phyloP scores from a whole-genome alignment of 2,329 filamentous ascomycete species.

The Ophiostoma sp. region DNA sequence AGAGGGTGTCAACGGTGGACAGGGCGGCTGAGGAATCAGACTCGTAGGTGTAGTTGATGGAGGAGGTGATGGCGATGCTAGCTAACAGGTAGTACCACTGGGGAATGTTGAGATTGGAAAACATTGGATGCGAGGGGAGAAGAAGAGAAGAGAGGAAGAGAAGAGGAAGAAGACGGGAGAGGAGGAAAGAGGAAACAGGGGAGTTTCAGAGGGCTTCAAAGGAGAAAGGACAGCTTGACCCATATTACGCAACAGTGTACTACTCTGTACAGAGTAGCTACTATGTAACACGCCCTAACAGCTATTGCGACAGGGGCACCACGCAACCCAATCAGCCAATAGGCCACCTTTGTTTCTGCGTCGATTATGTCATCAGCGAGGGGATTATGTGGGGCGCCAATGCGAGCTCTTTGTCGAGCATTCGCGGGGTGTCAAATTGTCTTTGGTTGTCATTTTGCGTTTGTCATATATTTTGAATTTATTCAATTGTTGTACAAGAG shows the following conservation, averaged over 20 bases:
- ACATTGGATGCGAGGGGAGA: neutral
- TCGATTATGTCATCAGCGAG: constrained; percentile 10
- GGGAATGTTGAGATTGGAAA: constrained; percentile 12
- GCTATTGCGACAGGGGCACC: neutral
- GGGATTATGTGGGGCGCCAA: constrained; percentile 4
- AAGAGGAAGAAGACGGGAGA: neutral
- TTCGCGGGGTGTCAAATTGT: neutral
- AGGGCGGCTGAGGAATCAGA: neutral
- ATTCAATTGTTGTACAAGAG: neutral
- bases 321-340: neutral
- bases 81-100: constrained; percentile 18
- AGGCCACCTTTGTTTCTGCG: neutral
- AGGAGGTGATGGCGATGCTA: constrained; percentile 7
- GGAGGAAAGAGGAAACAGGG: neutral
- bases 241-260: neutral
- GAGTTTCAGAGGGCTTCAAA: neutral
- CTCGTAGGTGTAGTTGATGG: constrained; percentile 7
- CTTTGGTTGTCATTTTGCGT: neutral
- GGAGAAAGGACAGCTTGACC: constrained; percentile 1
- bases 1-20: neutral
- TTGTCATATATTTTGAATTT: neutral
- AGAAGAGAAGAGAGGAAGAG: neutral
- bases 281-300: neutral
- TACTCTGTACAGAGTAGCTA: neutral
- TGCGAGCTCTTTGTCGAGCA: neutral